phyloP scores from a whole-genome alignment of 345 rosid species.

The Citropsis articulata region DNA sequence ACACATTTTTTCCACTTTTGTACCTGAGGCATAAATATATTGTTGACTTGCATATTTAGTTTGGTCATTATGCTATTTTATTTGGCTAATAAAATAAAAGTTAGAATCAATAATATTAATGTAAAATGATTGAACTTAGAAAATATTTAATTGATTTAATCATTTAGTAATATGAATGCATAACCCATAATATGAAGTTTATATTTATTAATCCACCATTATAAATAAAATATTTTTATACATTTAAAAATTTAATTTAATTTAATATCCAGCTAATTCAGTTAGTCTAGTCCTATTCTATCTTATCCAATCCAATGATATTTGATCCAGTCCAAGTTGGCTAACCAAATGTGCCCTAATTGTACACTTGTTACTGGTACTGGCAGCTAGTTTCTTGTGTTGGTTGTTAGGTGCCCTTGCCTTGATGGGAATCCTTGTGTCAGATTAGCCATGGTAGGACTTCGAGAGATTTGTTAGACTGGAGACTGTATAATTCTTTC shows the following conservation, averaged over 20 bases:
- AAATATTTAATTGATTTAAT: no score
- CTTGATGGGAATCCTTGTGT: neutral
- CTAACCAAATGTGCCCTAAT: neutral
- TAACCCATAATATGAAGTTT: no score
- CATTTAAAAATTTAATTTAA: no score
- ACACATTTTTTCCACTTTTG: neutral
- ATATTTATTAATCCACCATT: no score
- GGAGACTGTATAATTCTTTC: neutral
- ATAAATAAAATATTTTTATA: no score
- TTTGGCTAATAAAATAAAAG: no score
- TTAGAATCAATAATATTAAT: no score
- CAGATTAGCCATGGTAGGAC: neutral
- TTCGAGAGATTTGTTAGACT: neutral
- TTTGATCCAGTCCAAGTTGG: neutral
- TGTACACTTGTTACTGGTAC: neutral
- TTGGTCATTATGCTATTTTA: no score
- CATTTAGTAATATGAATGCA: no score
- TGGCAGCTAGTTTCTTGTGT: neutral
- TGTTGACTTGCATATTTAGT: neutral
- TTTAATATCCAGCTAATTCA: no score
- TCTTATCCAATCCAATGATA: neutral
- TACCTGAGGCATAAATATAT: neutral
- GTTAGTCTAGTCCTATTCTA: neutral
- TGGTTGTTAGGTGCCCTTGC: neutral
- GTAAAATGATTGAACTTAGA: no score